phyloP scores from a whole-genome alignment of 2,329 filamentous ascomycete genomes.

The Shiraia bambusicola region DNA sequence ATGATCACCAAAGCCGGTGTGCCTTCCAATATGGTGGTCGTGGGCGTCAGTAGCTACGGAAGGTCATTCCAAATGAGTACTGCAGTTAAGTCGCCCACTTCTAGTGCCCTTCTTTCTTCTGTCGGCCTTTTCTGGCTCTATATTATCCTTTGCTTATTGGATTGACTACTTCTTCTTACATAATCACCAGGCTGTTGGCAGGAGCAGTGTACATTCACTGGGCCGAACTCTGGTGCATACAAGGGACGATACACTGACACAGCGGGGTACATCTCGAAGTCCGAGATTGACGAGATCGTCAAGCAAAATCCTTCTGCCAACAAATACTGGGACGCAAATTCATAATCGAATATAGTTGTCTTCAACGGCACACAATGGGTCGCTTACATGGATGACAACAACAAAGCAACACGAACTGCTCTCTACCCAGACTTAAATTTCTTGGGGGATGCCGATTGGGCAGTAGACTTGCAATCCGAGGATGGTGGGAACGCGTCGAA shows the following conservation, averaged over 20 bases:
- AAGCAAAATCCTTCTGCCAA: not conserved
- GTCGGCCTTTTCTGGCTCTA: no score
- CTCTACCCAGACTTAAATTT: slow-evolving; percentile 30
- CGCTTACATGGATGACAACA: slow-evolving; percentile 21
- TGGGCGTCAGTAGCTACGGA: slow-evolving; percentile 41
- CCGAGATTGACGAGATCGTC: slow-evolving; percentile 38
- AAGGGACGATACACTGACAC: slow-evolving; percentile 43
- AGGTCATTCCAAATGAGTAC: slow-evolving; percentile 43
- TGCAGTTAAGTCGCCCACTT: no score
- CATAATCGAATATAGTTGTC: slow-evolving; percentile 14
- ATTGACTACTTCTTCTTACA: no score
- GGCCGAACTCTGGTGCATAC: slow-evolving; percentile 25
- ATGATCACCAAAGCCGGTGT: slow-evolving; percentile 45
- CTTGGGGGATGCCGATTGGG: slow-evolving; percentile 42
- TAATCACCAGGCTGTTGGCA: not conserved
- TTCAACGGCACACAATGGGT: slow-evolving; percentile 25
- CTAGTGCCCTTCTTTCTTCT: no score
- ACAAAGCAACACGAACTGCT: slow-evolving; percentile 20
- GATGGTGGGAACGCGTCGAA: no score
- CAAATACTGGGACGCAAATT: not conserved
- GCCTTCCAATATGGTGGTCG: slow-evolving; percentile 31
- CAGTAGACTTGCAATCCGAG: slow-evolving; percentile 36
- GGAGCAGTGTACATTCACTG: not conserved
- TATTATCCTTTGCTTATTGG: no score
- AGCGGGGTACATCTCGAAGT: slow-evolving; percentile 44